A percentile compares a stretch with the other conserved stretches of the same genome.
Conservation (phyloP, 306 rosid species). For the Prunus fruticosa region DNA sequence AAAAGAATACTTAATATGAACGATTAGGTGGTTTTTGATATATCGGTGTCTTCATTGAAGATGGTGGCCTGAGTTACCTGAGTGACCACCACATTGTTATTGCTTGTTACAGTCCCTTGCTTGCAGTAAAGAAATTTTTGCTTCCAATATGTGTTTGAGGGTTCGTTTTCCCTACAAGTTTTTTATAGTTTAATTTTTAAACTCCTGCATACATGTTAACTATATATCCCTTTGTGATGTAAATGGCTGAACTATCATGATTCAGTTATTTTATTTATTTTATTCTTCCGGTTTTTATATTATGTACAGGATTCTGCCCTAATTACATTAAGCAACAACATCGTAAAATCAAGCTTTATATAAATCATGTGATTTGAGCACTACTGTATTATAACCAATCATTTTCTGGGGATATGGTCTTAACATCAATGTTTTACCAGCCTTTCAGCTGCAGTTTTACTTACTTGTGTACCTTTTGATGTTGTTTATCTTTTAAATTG, state of each 20-base stretch:
- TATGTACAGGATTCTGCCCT: neutral
- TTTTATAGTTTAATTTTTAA: neutral
- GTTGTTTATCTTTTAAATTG: neutral
- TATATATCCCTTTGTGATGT: neutral
- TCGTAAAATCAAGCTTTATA: neutral
- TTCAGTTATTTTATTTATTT: too few relatives aligned
- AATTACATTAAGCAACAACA: neutral
- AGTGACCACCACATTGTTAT: neutral
- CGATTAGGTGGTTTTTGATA: neutral
- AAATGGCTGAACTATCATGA: neutral
- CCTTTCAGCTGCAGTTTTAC: neutral
- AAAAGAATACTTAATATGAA: neutral
- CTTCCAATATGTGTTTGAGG: neutral
- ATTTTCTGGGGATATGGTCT: neutral
- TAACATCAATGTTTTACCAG: neutral
- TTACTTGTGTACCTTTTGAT: neutral
- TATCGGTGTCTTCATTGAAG: neutral
- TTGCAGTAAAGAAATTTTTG: neutral
- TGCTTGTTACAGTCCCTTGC: neutral
- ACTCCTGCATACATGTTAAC: neutral
- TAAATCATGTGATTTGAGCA: neutral
- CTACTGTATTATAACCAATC: neutral
- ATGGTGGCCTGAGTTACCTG: neutral
- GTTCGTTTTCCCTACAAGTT: neutral
- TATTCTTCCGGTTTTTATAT: neutral